Evolutionary conservation across 495 filamentous ascomycete species (phyloP).

Genomic region (Neurospora sp.): DNA sequence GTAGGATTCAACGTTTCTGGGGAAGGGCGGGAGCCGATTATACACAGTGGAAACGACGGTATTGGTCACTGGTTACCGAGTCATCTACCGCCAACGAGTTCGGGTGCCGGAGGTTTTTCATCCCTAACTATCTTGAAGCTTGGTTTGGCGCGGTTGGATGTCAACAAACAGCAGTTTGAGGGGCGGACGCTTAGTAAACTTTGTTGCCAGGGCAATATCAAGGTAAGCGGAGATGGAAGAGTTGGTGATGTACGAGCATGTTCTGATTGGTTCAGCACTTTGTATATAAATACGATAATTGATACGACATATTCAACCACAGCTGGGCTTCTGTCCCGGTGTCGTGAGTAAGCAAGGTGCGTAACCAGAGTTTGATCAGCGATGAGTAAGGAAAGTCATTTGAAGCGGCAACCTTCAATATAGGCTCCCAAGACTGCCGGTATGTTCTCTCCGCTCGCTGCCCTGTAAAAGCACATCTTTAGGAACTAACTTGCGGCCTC

Average conservation of each 20-base stretch:
- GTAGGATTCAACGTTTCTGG: slow-evolving; percentile 1
- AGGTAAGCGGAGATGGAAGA: neutral
- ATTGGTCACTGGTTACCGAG: neutral
- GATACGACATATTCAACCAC: neutral
- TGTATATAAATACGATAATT: neutral
- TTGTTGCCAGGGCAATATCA: neutral
- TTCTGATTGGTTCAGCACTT: neutral
- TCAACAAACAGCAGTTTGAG: neutral
- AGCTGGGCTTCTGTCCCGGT: neutral
- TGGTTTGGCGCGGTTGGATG: neutral
- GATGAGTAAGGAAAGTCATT: neutral
- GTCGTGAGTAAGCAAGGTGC: neutral
- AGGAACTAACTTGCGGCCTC: neutral
- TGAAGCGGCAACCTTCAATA: neutral
- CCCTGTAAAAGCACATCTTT: neutral
- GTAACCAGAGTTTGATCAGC: neutral
- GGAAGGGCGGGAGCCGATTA: neutral
- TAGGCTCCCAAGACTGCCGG: neutral
- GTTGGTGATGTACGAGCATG: neutral
- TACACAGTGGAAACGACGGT: neutral
- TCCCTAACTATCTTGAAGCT: neutral
- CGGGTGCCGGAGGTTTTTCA: neutral
- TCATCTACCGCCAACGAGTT: neutral
- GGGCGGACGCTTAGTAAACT: neutral
- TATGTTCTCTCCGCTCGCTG: neutral